Conservation (phyloP, 192 early-diverging fungal genomes). For the Backusella luteola region DNA sequence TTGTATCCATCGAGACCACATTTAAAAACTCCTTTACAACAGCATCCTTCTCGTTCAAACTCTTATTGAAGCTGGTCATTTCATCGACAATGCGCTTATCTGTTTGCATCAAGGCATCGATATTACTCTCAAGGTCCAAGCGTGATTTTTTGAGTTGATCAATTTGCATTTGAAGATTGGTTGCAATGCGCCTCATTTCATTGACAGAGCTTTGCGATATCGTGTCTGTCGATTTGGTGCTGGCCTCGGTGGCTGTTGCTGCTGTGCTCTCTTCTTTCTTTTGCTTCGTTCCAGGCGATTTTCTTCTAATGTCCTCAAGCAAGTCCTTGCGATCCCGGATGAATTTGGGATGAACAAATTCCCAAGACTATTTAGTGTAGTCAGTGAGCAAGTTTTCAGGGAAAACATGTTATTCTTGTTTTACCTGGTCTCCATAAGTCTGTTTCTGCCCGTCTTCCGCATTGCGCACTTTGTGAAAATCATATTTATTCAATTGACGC, state of each 20-base stretch:
- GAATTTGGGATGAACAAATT: constrained; percentile 69
- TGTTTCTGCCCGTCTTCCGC: constrained; percentile 40
- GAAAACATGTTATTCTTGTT: not conserved
- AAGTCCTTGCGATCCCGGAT: constrained; percentile 54
- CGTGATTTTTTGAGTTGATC: constrained; percentile 13
- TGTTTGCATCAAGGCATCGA: not conserved
- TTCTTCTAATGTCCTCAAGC: constrained; percentile 52
- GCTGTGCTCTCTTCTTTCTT: constrained; percentile 12
- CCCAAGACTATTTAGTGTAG: constrained; percentile 50
- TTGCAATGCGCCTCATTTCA: not conserved
- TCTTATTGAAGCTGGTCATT: constrained; percentile 42
- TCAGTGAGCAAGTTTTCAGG: not conserved
- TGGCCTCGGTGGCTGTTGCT: not conserved
- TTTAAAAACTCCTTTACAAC: constrained; percentile 37
- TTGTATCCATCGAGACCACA: not conserved
- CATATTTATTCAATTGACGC: constrained; percentile 79
- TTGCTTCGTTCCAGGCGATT: constrained; percentile 18
- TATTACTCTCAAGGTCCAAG: not conserved
- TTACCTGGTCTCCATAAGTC: constrained; percentile 57
- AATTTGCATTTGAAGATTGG: constrained; percentile 14
- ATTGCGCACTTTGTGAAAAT: constrained; percentile 72
- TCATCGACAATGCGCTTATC: constrained; percentile 31
- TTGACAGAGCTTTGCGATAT: not conserved
- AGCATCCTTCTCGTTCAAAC: constrained; percentile 45
- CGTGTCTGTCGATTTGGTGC: not conserved